phyloP scores from a whole-genome alignment of 257 asterid species.

The Cynanchum wilfordii region DNA sequence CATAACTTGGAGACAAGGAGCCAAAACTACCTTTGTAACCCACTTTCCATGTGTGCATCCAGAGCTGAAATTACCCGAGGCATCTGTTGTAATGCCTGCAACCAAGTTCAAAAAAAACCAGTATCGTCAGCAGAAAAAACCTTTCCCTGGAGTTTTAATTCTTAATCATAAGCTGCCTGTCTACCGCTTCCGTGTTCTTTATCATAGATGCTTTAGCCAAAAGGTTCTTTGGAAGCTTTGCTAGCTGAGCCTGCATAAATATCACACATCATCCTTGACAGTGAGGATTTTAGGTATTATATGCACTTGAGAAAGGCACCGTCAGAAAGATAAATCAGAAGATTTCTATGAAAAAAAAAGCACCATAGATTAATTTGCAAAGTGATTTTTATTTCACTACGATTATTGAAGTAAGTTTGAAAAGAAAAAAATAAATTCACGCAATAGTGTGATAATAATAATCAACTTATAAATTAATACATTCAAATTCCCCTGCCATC shows the following conservation, averaged over 20 bases:
- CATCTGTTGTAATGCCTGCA: slow-evolving; percentile 68
- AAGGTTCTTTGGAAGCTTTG: slow-evolving; percentile 75
- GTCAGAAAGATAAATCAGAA: neutral
- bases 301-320: neutral
- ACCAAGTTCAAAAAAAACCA: slow-evolving; percentile 11
- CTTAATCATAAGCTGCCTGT: slow-evolving; percentile 6
- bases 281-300: neutral
- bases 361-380: neutral
- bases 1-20: neutral
- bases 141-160: slow-evolving; percentile 11
- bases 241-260: slow-evolving; percentile 48
- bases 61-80: slow-evolving; percentile 65
- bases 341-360: neutral
- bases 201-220: slow-evolving; percentile 58
- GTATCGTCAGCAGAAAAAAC: slow-evolving; percentile 18
- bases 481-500: neutral
- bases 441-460: neutral
- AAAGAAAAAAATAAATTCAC: neutral
- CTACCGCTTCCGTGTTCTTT: slow-evolving; percentile 62
- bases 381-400: neutral
- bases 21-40: slow-evolving; percentile 49
- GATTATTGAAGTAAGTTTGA: neutral
- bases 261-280: neutral
- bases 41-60: slow-evolving; percentile 73
- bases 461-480: neutral